Conservation (phyloP, 768 basidiomycete species). For the Pulveroboletus sp. region DNA sequence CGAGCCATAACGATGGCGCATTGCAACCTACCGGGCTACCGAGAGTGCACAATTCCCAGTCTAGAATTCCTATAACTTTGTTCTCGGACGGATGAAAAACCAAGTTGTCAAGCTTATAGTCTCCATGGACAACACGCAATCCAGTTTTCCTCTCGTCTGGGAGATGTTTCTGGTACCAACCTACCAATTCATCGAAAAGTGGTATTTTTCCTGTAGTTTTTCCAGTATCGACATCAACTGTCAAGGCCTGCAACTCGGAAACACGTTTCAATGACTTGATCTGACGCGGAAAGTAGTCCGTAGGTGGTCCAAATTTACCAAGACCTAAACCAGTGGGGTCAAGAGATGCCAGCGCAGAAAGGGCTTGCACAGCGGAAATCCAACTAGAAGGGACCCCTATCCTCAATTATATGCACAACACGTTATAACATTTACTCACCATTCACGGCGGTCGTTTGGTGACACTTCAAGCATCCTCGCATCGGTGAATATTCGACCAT, state of each 20-base stretch:
- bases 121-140: constrained; percentile 89
- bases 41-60: constrained; percentile 97
- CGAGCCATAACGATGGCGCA: not conserved
- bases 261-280: constrained; percentile 84
- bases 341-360: constrained; percentile 64
- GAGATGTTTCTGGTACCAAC: constrained; percentile 70
- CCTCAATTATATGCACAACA: not conserved
- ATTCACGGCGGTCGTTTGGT: constrained; percentile 59
- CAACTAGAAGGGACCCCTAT: constrained; percentile 44
- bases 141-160: constrained; percentile 76
- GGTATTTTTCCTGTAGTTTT: constrained; percentile 68
- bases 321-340: constrained; percentile 64
- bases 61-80: constrained; percentile 88
- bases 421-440: constrained; percentile 41
- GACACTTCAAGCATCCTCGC: constrained; percentile 66
- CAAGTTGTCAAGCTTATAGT: constrained; percentile 97
- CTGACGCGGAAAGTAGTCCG: constrained; percentile 89
- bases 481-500: constrained; percentile 93
- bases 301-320: constrained; percentile 62
- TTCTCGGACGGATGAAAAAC: constrained; percentile 93
- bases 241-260: constrained; percentile 70
- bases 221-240: constrained; percentile 59
- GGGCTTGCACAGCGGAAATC: constrained; percentile 68
- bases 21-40: constrained; percentile 69
- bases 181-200: constrained; percentile 61